phyloP scores from a whole-genome alignment of 163 green algal species.

The Chloromonas sp. region DNA sequence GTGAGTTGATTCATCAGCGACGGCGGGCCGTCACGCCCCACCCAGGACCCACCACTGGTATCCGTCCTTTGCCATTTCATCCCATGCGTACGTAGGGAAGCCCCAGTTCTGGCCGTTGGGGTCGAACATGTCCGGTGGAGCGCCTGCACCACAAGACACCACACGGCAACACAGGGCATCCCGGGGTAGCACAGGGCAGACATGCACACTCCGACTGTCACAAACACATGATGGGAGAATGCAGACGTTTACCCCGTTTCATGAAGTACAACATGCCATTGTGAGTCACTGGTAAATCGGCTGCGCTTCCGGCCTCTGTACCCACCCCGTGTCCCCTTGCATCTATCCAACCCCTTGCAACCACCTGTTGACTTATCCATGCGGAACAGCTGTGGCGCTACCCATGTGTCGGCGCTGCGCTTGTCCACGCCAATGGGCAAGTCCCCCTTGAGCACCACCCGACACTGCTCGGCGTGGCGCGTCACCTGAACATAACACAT shows the following conservation, averaged over 20 bases:
- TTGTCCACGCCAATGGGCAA: constrained; percentile 96
- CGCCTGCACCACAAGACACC: constrained; percentile 26
- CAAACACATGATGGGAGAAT: too few species aligned
- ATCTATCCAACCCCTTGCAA: background rate
- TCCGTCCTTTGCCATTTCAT: constrained; percentile 81
- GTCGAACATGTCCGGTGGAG: constrained; percentile 86
- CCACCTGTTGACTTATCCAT: constrained; percentile 80
- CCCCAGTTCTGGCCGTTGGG: constrained; percentile 63
- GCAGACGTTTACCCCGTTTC: too few species aligned
- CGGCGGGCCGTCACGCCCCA: background rate
- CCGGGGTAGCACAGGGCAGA: too few species aligned
- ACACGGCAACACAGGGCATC: background rate
- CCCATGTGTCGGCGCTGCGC: constrained; percentile 87
- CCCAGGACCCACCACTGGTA: constrained; percentile 74
- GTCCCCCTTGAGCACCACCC: constrained; percentile 91
- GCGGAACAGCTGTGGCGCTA: constrained; percentile 76
- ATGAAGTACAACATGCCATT: too few species aligned
- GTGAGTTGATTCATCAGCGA: too few species aligned
- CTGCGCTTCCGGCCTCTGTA: too few species aligned
- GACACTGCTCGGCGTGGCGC: constrained; percentile 46
- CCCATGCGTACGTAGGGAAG: constrained; percentile 97
- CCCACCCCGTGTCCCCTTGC: too few species aligned
- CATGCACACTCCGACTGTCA: too few species aligned
- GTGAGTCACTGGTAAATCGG: too few species aligned
- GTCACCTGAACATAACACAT: constrained; percentile 24